Conservation (phyloP, 2,329 filamentous ascomycete genomes). For the Verticillium alfalfae region DNA sequence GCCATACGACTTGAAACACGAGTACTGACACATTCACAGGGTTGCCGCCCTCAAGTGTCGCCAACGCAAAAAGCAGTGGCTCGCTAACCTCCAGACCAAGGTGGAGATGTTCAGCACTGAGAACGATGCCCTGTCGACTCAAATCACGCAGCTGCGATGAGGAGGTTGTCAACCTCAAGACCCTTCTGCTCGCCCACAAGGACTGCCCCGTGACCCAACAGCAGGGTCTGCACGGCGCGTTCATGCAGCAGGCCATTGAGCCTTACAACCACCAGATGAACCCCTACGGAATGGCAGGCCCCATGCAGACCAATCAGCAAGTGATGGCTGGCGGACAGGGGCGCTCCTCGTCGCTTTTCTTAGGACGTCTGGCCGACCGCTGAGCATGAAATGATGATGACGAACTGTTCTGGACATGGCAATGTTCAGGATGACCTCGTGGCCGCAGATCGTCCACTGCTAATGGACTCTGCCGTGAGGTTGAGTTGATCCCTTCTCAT, state of each 20-base stretch:
- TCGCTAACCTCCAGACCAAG: constrained; percentile 88
- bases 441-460: background rate
- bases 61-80: constrained; percentile 98
- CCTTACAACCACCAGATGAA: constrained; percentile 52
- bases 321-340: constrained; percentile 49
- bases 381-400: background rate
- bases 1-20: background rate
- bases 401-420: background rate
- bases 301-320: constrained; percentile 41
- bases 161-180: constrained; percentile 93
- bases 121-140: constrained; percentile 80
- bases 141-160: constrained; percentile 81
- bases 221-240: constrained; percentile 62
- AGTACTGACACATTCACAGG: constrained; percentile 40
- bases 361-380: constrained; percentile 26
- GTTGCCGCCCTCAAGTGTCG: constrained; percentile 95
- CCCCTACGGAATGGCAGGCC: constrained; percentile 51
- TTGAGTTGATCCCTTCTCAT: background rate
- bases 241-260: constrained; percentile 52
- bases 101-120: constrained; percentile 90
- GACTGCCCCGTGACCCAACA: constrained; percentile 90
- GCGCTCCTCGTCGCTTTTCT: constrained; percentile 51
- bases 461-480: background rate
- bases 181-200: constrained; percentile 86
- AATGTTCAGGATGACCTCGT: background rate